Percentiles rank a stretch among this genome's conserved stretches.
phyloP scores from a whole-genome alignment of 768 basidiomycete species.

The Rickenella mellea region DNA sequence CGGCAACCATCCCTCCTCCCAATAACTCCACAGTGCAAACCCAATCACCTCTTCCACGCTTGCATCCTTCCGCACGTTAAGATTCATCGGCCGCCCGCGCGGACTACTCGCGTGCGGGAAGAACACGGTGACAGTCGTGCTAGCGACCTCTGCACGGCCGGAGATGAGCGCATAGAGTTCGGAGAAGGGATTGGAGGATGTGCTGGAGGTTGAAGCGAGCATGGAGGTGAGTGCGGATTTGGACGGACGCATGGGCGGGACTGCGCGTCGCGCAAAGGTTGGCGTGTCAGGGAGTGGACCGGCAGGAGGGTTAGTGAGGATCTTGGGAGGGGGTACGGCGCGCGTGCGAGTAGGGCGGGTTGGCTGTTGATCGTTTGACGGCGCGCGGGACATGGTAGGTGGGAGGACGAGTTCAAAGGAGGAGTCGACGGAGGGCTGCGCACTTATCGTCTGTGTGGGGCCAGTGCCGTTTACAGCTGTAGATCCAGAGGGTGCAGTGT shows the following conservation, averaged over 20 bases:
- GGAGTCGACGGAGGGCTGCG: slow-evolving; percentile 27
- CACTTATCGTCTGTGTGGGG: slow-evolving; percentile 21
- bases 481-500: slow-evolving; percentile 3
- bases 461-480: slow-evolving; percentile 14
- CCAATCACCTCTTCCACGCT: slow-evolving; percentile 95
- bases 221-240: slow-evolving; percentile 66
- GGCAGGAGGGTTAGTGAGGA: slow-evolving; percentile 7
- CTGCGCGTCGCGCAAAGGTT: slow-evolving; percentile 45
- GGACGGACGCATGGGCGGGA: slow-evolving; percentile 31
- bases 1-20: slow-evolving; percentile 80
- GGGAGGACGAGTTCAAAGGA: slow-evolving; percentile 52
- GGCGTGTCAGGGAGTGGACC: slow-evolving; percentile 11
- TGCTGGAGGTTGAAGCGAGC: slow-evolving; percentile 56
- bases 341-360: slow-evolving; percentile 14
- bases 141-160: slow-evolving; percentile 56
- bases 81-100: slow-evolving; percentile 48
- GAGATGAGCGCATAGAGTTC: slow-evolving; percentile 82
- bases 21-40: slow-evolving; percentile 85
- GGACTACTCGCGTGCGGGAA: slow-evolving; percentile 75
- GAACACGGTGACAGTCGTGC: slow-evolving; percentile 63
- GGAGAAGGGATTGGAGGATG: slow-evolving; percentile 74
- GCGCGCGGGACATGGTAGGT: slow-evolving; percentile 18
- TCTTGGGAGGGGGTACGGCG: slow-evolving; percentile 8
- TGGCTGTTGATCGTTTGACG: slow-evolving; percentile 8
- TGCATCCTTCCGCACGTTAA: slow-evolving; percentile 79